phyloP scores from a whole-genome alignment of 805 yeast genomes.

The Candida fluviatilis region DNA sequence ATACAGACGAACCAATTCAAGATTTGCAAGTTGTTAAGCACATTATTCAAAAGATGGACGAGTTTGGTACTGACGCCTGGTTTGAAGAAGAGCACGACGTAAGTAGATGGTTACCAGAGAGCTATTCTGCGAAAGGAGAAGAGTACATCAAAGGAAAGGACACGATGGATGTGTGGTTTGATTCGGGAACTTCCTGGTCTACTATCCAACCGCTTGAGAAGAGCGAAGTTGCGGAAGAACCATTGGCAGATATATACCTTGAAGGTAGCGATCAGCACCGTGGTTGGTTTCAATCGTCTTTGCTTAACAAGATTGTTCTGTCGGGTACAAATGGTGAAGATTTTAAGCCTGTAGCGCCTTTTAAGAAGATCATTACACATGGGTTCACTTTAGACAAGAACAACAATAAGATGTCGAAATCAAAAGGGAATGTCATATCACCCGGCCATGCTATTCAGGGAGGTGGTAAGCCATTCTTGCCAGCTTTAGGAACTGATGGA shows the following conservation, averaged over 20 bases:
- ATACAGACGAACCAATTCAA: slow-evolving; percentile 62
- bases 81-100: slow-evolving; percentile 53
- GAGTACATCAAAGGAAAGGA: slow-evolving; percentile 67
- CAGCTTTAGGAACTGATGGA: slow-evolving; percentile 85
- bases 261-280: slow-evolving; percentile 99
- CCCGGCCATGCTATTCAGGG: slow-evolving; percentile 72
- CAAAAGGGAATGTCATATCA: slow-evolving; percentile 74
- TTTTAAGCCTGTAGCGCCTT: slow-evolving; percentile 51
- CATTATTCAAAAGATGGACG: slow-evolving; percentile 53
- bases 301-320: slow-evolving; percentile 66
- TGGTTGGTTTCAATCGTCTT: slow-evolving; percentile 97
- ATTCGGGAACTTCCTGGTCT: slow-evolving; percentile 92
- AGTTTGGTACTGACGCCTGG: slow-evolving; percentile 77
- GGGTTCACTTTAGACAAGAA: slow-evolving; percentile 88
- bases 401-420: slow-evolving; percentile 91
- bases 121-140: slow-evolving; percentile 36
- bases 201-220: slow-evolving; percentile 32
- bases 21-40: slow-evolving; percentile 51
- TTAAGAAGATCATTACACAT: slow-evolving; percentile 75
- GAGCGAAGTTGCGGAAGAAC: slow-evolving; percentile 16
- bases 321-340: slow-evolving; percentile 39
- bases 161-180: slow-evolving; percentile 99
- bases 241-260: slow-evolving; percentile 70
- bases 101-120: slow-evolving; percentile 68
- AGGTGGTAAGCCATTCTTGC: slow-evolving; percentile 37